Evolutionary conservation across 2,329 filamentous ascomycete species (phyloP).

Genomic region (Penicillium sp.): DNA sequence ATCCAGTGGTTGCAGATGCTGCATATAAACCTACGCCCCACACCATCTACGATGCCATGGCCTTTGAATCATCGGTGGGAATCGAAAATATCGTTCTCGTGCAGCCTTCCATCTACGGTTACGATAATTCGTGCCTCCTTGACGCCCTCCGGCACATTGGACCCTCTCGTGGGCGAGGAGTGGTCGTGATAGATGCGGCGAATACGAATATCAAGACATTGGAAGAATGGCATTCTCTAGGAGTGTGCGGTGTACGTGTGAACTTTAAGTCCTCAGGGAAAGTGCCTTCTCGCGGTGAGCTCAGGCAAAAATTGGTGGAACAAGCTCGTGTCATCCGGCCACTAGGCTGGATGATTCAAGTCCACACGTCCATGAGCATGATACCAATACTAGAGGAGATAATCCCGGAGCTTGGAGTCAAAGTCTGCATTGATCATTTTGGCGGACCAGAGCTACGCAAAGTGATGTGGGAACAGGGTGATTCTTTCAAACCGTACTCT

Average conservation of each 20-base stretch:
- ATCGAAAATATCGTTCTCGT: slow-evolving; percentile 63
- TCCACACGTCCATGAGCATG: slow-evolving; percentile 61
- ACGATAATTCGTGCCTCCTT: slow-evolving; percentile 64
- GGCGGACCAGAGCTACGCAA: slow-evolving; percentile 52
- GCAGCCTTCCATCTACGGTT: slow-evolving; percentile 66
- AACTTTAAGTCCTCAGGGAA: slow-evolving; percentile 62
- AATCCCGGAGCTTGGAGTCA: slow-evolving; percentile 55
- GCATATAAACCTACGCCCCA: slow-evolving; percentile 58
- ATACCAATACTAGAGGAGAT: slow-evolving; percentile 56
- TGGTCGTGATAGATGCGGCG: slow-evolving; percentile 61
- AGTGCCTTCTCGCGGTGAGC: slow-evolving; percentile 44
- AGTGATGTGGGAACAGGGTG: slow-evolving; percentile 18
- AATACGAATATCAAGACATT: slow-evolving; percentile 47
- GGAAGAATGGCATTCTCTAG: slow-evolving; percentile 59
- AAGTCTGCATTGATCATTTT: slow-evolving; percentile 65
- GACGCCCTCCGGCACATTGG: slow-evolving; percentile 59
- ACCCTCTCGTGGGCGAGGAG: slow-evolving; percentile 55
- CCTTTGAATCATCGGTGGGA: slow-evolving; percentile 57
- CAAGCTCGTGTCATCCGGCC: slow-evolving; percentile 59
- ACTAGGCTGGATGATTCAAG: slow-evolving; percentile 62
- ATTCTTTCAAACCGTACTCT: slow-evolving; percentile 47
- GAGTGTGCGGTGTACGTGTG: slow-evolving; percentile 64
- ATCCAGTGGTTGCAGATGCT: slow-evolving; percentile 55
- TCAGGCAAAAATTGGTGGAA: slow-evolving; percentile 49
- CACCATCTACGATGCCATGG: slow-evolving; percentile 56